Base-by-base conservation (phyloP, 1,284 basidiomycete species). In the Marasmius fiardii region DNA sequence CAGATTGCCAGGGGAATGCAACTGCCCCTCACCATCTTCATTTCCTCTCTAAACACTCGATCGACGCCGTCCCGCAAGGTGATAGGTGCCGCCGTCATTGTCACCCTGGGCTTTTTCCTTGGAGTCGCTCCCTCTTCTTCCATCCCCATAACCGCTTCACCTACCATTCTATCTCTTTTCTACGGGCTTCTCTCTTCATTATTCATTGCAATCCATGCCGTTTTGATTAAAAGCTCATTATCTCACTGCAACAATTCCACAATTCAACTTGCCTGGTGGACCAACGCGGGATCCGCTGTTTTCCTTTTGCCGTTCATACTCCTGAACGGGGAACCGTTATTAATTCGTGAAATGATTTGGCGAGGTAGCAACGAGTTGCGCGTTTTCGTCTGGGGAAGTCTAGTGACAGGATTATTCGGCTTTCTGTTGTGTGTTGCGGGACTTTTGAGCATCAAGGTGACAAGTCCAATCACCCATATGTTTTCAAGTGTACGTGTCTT, bases 1-100 rank as follows among this genome's bases (percentile, higher is more conserved):
- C 63, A 90, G 86, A 88, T 93, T 64, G 90, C 90, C 1, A 76
- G 90, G 58, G 90, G 90, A 0, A 78, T 92, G 51, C 83, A 89
- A 8, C 76, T 93, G 6, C 89, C 88, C 0, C 73, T 90, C n/a
- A 92, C 89, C 1, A 87, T 91, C 51, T 56, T 75, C 4, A 81
- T 86, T 8, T 85, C 85, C 0, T 81, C 80, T 12, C 48, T 80
- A 14, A 70, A 79, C 55, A 81, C 79, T 0, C 75, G 72, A 33
- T 71, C 76, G 3, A 61, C 67, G 0, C 86, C 86, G 0, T 72
- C 81, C 2, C 23, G 59, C 14, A 74, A 74, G 43, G 80, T 85
- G 14, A 62, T 88, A 18, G 45, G 72, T 1, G 81, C 85, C n/a
- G 82, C 83, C 4, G 67, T 65, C 16, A 61, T 80, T 14, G 86